Evolutionary conservation across 108 stramenopile species (phyloP), one percentile per base, ranked within the genome.

Genomic region (Cyclotella choctawhatcheeana): DNA sequence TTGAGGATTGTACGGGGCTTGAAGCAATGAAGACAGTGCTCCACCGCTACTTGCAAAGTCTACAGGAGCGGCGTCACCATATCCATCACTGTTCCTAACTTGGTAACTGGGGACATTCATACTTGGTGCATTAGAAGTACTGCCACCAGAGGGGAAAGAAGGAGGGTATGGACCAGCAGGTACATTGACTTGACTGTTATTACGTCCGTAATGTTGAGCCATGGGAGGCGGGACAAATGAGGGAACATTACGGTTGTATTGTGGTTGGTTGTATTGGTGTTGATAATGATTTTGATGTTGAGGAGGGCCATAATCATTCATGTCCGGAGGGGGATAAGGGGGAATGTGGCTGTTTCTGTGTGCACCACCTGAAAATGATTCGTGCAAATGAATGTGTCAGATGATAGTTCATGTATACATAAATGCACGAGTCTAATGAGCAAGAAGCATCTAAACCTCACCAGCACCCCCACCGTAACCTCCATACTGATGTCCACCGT

Each of bases 1-100:
- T 16, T 56, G 56, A 8, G 77, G 56, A 56, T 78, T 78, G 77
- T 69, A 78, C 6, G 77, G 58, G 43, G 69, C 34, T 58, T 78
- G 69, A 22, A 78, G 47, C 27, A 71, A 33, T 8, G 54, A 56
- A 29, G 61, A 30, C 18, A 78, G 34, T 17, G 69, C 69, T 29
- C 69, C 69, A 3, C 64, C 64, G 17, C 32, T n/a, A 4, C 44
- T 52, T 6, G 43, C 18, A 37, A 45, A 40, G 25, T 72, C 71
- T 1, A 55, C 26, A 18, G 52, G 27, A 32, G 35, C 35, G n/a
- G 59, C 35, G 1, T 56, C 45, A 0, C 58, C 71, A 17, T 62
- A 29, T 16, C 58, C 32, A 24, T 34, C 72, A 24, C 52, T 52
- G 72, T 55, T 52, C 32, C 33, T 64, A 53, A 51, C n/a, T 20